Percentiles rank a stretch among this genome's conserved stretches.
Conservation (phyloP, 2,329 filamentous ascomycete species). For the Elsinoe ampelina region DNA sequence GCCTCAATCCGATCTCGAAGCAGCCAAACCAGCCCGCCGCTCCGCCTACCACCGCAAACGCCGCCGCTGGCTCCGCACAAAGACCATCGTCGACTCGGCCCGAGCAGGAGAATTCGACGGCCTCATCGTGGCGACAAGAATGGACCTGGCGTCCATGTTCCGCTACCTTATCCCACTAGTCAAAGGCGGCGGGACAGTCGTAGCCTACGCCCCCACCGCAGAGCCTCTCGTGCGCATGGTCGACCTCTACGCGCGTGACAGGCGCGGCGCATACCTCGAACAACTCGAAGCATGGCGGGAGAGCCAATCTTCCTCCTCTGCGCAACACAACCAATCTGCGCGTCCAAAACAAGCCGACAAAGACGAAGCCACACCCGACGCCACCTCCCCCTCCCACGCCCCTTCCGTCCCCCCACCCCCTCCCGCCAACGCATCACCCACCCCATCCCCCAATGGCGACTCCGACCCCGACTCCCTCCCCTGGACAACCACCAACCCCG, state of each 20-base stretch:
- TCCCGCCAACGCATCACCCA: too few relatives aligned
- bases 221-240: slow-evolving; percentile 70
- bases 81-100: slow-evolving; percentile 63
- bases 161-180: slow-evolving; percentile 69
- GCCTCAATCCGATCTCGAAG: slow-evolving; percentile 51
- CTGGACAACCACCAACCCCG: not conserved
- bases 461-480: not conserved
- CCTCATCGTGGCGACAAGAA: slow-evolving; percentile 68
- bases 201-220: slow-evolving; percentile 72
- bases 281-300: slow-evolving; percentile 26
- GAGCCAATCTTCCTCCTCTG: not conserved
- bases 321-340: not conserved
- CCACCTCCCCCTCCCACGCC: too few relatives aligned
- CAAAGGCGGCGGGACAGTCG: slow-evolving; percentile 70
- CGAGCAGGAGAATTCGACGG: slow-evolving; percentile 71
- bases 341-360: not conserved
- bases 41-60: slow-evolving; percentile 85
- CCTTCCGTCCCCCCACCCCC: too few relatives aligned
- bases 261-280: slow-evolving; percentile 65
- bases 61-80: slow-evolving; percentile 66
- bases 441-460: too few relatives aligned
- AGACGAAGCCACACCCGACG: not conserved
- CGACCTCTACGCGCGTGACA: slow-evolving; percentile 74
- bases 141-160: slow-evolving; percentile 71
- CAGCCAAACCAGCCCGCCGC: slow-evolving; percentile 72